phyloP scores from a whole-genome alignment of 768 basidiomycete species.

The Panaeolus papilionaceus region DNA sequence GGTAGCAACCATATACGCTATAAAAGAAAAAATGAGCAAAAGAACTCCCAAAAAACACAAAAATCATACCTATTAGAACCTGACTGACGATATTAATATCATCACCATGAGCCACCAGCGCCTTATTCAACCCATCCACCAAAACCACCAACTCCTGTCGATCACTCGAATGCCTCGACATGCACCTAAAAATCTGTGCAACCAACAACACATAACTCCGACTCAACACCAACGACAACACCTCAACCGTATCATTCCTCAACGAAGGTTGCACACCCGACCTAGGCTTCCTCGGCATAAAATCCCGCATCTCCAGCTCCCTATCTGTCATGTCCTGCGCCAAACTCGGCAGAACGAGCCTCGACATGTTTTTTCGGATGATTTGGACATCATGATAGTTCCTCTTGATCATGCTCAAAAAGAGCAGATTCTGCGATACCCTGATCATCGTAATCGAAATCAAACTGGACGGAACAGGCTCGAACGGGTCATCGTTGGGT shows the following conservation, averaged over 20 bases:
- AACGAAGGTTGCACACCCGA: conserved; percentile 23
- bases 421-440: conserved; percentile 73
- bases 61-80: conserved; percentile 66
- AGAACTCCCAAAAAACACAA: neutral
- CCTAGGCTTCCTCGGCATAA: conserved; percentile 45
- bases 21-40: conserved; percentile 14
- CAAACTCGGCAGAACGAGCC: conserved; percentile 62
- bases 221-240: conserved; percentile 66
- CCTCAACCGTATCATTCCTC: conserved; percentile 30
- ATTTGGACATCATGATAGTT: conserved; percentile 72
- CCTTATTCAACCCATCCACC: conserved; percentile 74
- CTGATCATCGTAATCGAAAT: conserved; percentile 68
- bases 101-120: conserved; percentile 69
- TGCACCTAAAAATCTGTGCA: conserved; percentile 72
- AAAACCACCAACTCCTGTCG: conserved; percentile 69
- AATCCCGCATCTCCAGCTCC: conserved; percentile 50
- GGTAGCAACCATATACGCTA: conserved; percentile 76
- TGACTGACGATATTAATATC: conserved; percentile 83
- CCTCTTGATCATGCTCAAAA: conserved; percentile 66
- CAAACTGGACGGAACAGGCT: conserved; percentile 47
- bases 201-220: conserved; percentile 73
- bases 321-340: conserved; percentile 32
- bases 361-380: conserved; percentile 68
- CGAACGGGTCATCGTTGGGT: conserved; percentile 41
- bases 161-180: conserved; percentile 75